Base-by-base conservation (phyloP, 257 asterid genomes). In the Jacaranda mimosifolia region DNA sequence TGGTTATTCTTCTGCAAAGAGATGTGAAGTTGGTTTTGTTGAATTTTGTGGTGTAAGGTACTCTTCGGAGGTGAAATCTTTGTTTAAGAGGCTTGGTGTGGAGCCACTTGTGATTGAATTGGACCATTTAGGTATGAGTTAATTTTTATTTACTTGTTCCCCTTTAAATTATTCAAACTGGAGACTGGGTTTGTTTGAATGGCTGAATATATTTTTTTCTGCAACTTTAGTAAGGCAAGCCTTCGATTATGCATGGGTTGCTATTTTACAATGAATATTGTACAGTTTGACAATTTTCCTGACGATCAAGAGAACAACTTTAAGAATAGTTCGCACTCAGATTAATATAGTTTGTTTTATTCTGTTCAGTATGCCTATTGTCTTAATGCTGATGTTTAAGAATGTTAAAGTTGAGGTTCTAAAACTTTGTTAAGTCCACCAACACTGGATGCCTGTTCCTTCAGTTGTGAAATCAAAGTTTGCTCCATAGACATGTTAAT, bases 81-180 rank as follows among this genome's bases (percentile, higher is more conserved):
- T 95, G 92, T 91, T 95, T 64, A 92, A 85, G 88, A 87, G 82
- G 73, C 87, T 91, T 62, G 98, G 92, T 10, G 97, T 83, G 87
- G 94, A 92, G 66, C 95, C 97, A 36, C 80, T 87, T 77, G 95
- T 94, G 52, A 67, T 94, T 82, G 99, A 94, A 79, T 86, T 94
- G 91, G 98, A 95, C 66, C 84, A 83, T 82, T 78, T 93, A 86
- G 98, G 98, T 92, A 83, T 21, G 86, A 13, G 63, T 79, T 39
- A 17, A 58, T 5, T n/a, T 4, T 46, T 0, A 4, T 18, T 64
- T 48, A 4, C 14, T 7, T 11, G 35, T 71, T 13, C 15, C 17
- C 57, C 43, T 17, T 7, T 57, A 70, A 0, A 65, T 79, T 59
- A 17, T 8, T 32, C 9, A 6, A 35, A 36, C 63, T 6, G 10